These are phyloP conservation scores for Saccharata proteae DNA, from an alignment of 2,329 filamentous ascomycete species.

Conservation along the genomic window DNA sequence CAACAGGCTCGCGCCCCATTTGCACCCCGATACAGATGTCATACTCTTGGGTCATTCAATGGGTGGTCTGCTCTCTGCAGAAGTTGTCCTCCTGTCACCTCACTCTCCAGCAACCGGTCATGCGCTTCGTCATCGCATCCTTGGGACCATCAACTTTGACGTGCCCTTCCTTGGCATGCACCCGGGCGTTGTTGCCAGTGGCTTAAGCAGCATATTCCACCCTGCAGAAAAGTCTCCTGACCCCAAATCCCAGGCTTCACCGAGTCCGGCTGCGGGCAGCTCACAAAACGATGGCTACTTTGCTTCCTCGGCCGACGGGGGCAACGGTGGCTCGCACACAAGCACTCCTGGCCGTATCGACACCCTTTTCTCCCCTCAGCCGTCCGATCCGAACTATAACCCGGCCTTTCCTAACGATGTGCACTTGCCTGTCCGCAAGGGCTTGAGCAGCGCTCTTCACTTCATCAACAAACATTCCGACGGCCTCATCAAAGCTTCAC, in stretches of 20 bases:
- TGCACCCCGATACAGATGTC: slow-evolving; percentile 61
- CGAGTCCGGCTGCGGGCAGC: slow-evolving; percentile 14
- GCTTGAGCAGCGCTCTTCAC: slow-evolving; percentile 54
- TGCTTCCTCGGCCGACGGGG: no score
- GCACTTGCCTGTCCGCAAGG: slow-evolving; percentile 54
- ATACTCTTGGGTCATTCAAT: slow-evolving; percentile 81
- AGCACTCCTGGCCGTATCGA: slow-evolving; percentile 13
- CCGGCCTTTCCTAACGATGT: slow-evolving; percentile 66
- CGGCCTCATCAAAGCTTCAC: slow-evolving; percentile 56
- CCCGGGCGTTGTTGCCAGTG: slow-evolving; percentile 73
- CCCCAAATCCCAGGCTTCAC: slow-evolving; percentile 11
- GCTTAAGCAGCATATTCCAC: slow-evolving; percentile 65
- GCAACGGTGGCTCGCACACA: slow-evolving; percentile 7
- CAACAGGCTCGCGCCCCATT: slow-evolving; percentile 59
- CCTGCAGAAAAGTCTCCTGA: slow-evolving; percentile 17
- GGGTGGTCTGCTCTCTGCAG: slow-evolving; percentile 72
- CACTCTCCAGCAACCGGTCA: slow-evolving; percentile 14
- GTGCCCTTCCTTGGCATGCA: slow-evolving; percentile 82
- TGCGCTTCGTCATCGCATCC: slow-evolving; percentile 58
- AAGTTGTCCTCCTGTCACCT: slow-evolving; percentile 53
- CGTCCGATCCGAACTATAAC: slow-evolving; percentile 55
- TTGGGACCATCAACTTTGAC: slow-evolving; percentile 74
- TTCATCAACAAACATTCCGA: slow-evolving; percentile 76
- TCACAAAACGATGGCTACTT: slow-evolving; percentile 10
- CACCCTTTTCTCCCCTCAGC: slow-evolving; percentile 26